Evolutionary conservation across 2,329 filamentous ascomycete genomes (phyloP).

Genomic region (Pyrenophora tritici-repentis): DNA sequence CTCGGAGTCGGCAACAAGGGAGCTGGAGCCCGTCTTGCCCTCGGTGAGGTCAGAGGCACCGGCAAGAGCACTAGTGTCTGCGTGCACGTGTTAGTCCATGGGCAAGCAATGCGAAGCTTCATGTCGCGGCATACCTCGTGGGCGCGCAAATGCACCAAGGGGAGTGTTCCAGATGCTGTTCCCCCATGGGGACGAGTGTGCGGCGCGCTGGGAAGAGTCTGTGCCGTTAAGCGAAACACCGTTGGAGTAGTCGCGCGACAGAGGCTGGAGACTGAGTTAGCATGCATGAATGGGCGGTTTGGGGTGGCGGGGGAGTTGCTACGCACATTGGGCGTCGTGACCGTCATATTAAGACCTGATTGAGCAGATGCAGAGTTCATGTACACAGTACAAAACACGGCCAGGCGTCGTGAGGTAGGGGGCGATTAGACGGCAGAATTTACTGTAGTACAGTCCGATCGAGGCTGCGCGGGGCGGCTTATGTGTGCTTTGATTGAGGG

Average conservation of each 20-base stretch:
- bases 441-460: slow-evolving; percentile 4
- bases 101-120: too few relatives aligned
- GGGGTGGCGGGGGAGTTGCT: slow-evolving; percentile 2
- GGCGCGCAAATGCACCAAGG: slow-evolving; percentile 32
- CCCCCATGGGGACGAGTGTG: slow-evolving; percentile 38
- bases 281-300: not conserved
- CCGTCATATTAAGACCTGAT: slow-evolving; percentile 33
- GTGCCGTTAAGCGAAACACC: slow-evolving; percentile 37
- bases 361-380: slow-evolving; percentile 25
- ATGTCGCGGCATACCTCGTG: slow-evolving; percentile 33
- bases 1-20: slow-evolving; percentile 70
- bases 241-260: slow-evolving; percentile 38
- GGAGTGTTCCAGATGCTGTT: slow-evolving; percentile 45
- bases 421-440: slow-evolving; percentile 10
- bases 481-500: slow-evolving; percentile 25
- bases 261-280: slow-evolving; percentile 26
- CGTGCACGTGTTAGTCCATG: slow-evolving; percentile 19
- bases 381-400: slow-evolving; percentile 8
- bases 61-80: slow-evolving; percentile 39
- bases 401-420: slow-evolving; percentile 6
- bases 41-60: slow-evolving; percentile 48
- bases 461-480: slow-evolving; percentile 29
- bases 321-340: slow-evolving; percentile 42
- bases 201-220: slow-evolving; percentile 19
- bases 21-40: slow-evolving; percentile 69